A percentile compares a stretch with the other conserved stretches of the same genome.
Conservation (phyloP, 441 rosid species). For the Lepidium campestre region DNA sequence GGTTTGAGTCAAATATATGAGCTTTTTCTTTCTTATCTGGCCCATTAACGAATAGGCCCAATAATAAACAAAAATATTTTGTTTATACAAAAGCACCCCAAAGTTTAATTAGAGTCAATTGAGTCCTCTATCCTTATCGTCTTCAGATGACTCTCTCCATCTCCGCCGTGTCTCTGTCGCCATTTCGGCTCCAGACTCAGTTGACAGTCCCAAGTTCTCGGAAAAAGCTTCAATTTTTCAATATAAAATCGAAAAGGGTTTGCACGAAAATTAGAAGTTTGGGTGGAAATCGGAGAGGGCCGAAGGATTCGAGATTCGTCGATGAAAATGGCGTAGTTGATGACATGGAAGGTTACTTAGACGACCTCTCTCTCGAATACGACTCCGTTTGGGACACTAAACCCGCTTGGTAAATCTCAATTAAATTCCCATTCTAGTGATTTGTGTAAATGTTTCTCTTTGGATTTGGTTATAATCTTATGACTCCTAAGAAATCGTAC, state of each 20-base stretch:
- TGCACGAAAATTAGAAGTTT: constrained; percentile 29
- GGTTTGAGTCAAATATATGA: not conserved
- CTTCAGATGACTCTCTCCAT: constrained; percentile 16
- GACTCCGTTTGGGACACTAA: constrained; percentile 99
- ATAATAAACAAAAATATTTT: not conserved
- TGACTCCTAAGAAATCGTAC: not conserved
- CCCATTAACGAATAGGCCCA: not conserved
- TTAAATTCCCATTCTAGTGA: not conserved
- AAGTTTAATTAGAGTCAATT: constrained; percentile 8
- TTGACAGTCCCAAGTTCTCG: constrained; percentile 6
- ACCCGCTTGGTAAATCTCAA: constrained; percentile 66
- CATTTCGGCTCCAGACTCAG: not conserved
- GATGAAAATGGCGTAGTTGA: constrained; percentile 65
- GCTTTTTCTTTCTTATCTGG: not conserved
- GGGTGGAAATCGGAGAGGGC: constrained; percentile 39
- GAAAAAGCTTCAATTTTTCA: not conserved
- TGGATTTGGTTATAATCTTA: not conserved
- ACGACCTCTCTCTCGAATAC: constrained; percentile 81
- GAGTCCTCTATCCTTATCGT: constrained; percentile 9
- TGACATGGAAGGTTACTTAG: constrained; percentile 85
- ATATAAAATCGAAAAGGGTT: constrained; percentile 13
- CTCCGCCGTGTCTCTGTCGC: constrained; percentile 20
- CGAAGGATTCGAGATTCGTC: constrained; percentile 41
- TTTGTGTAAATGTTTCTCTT: not conserved
- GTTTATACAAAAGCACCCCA: constrained; percentile 4